Evolutionary conservation across 345 rosid species (phyloP).

Genomic region (Eutrema heterophyllum): DNA sequence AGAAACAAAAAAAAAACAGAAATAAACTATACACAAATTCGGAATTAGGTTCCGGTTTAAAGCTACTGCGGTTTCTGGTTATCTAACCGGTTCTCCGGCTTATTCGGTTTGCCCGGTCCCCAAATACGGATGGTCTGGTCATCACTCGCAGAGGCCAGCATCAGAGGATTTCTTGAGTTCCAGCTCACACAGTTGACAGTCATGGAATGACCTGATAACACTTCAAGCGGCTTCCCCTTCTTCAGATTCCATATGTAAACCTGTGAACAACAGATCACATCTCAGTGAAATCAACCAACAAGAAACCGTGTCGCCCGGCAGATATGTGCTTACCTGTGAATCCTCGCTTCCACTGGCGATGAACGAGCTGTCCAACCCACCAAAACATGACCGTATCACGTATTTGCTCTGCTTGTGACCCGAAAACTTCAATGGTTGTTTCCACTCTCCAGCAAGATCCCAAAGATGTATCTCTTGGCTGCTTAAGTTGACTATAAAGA

Average conservation of each 20-base stretch:
- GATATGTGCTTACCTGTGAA: conserved; percentile 48
- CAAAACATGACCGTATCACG: conserved; percentile 86
- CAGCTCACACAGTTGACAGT: conserved; percentile 87
- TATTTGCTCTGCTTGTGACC: conserved; percentile 80
- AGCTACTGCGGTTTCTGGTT: not conserved
- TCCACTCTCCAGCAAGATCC: conserved; percentile 74
- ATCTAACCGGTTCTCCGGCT: conserved; percentile 15
- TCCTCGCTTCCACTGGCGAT: conserved; percentile 92
- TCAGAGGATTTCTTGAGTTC: conserved; percentile 69
- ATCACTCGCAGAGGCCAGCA: conserved; percentile 87
- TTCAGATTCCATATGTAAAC: conserved; percentile 74
- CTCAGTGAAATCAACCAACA: not conserved
- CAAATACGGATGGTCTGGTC: conserved; percentile 77
- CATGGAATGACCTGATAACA: conserved; percentile 69
- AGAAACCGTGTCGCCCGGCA: not conserved
- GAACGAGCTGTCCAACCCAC: conserved; percentile 68
- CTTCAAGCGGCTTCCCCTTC: conserved; percentile 55
- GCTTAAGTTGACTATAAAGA: conserved; percentile 73
- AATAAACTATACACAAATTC: conserved; percentile 2
- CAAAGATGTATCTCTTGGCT: conserved; percentile 89
- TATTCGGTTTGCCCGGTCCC: conserved; percentile 45
- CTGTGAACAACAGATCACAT: conserved; percentile 34
- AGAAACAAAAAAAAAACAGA: conserved; percentile 11
- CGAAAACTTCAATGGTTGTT: conserved; percentile 47
- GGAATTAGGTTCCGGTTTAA: not conserved